phyloP scores from a whole-genome alignment of 345 rosid species.

The Brassica juncea region DNA sequence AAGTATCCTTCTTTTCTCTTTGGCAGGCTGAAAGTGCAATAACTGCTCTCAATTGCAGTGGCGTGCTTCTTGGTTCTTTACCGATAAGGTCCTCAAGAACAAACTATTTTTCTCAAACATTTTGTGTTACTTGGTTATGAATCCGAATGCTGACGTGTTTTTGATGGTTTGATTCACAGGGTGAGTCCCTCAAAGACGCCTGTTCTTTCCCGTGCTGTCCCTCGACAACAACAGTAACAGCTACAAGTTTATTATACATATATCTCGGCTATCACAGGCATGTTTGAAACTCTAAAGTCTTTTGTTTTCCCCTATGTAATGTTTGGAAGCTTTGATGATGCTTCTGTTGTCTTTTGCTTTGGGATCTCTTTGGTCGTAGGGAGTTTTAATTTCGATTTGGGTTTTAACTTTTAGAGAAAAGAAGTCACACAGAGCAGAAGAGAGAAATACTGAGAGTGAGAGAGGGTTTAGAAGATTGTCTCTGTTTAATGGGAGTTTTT shows the following conservation, averaged over 20 bases:
- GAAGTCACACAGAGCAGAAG: conserved; percentile 21
- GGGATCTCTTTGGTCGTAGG: conserved; percentile 29
- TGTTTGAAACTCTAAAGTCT: conserved; percentile 32
- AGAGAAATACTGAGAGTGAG: conserved; percentile 10
- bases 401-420: conserved; percentile 21
- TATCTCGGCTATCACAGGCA: conserved; percentile 27
- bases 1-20: conserved; percentile 14
- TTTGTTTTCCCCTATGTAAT: conserved; percentile 26
- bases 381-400: conserved; percentile 10
- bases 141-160: background rate
- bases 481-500: conserved; percentile 27
- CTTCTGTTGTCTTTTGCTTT: conserved; percentile 29
- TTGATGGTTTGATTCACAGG: conserved; percentile 20
- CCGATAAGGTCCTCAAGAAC: conserved; percentile 68
- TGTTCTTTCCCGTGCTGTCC: conserved; percentile 34
- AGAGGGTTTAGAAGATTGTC: conserved; percentile 26
- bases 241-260: conserved; percentile 20
- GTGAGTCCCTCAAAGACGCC: conserved; percentile 44
- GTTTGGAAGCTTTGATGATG: conserved; percentile 37
- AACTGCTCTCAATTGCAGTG: conserved; percentile 92
- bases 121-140: background rate
- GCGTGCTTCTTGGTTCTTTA: conserved; percentile 80
- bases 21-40: conserved; percentile 94
- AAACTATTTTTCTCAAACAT: background rate
- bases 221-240: conserved; percentile 20